Evolutionary conservation across 441 rosid species (phyloP).

Genomic region (Jatropha podagrica): DNA sequence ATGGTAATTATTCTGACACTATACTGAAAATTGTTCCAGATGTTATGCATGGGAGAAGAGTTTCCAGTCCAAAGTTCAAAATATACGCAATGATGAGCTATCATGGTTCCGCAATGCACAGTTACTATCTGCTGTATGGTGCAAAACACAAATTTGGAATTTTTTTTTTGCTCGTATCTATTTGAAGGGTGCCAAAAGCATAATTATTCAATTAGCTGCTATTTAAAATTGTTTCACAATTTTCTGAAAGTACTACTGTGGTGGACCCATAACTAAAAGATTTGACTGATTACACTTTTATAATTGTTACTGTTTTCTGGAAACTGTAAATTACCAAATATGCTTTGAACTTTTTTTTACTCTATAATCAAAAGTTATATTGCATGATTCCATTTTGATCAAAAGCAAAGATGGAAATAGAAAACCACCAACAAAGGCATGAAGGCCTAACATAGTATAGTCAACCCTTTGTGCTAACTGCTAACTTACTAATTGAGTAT

Average conservation of each 20-base stretch:
- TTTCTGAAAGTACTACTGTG: not conserved
- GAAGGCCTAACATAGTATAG: not conserved
- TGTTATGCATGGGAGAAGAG: conserved; percentile 99
- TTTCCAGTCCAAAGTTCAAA: conserved; percentile 75
- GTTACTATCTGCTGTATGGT: conserved; percentile 75
- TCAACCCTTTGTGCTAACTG: not conserved
- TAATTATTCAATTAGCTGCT: not conserved
- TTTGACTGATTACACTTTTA: not conserved
- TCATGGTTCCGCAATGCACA: conserved; percentile 87
- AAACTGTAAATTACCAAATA: not conserved
- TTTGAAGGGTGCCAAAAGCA: conserved; percentile 1
- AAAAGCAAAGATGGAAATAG: not conserved
- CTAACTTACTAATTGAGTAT: not conserved
- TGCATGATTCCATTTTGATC: not conserved
- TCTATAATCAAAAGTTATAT: not conserved
- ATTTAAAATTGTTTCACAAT: conserved; percentile 5
- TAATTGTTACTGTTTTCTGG: not conserved
- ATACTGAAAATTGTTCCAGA: conserved; percentile 41
- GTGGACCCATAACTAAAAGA: not conserved
- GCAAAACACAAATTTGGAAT: conserved; percentile 3
- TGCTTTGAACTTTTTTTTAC: not conserved
- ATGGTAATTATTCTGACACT: conserved; percentile 18
- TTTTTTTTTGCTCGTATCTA: not conserved
- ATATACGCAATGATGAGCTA: conserved; percentile 70
- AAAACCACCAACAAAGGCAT: not conserved